Evolutionary conservation across 306 rosid species (phyloP).

Genomic region (Cucumis melo): DNA sequence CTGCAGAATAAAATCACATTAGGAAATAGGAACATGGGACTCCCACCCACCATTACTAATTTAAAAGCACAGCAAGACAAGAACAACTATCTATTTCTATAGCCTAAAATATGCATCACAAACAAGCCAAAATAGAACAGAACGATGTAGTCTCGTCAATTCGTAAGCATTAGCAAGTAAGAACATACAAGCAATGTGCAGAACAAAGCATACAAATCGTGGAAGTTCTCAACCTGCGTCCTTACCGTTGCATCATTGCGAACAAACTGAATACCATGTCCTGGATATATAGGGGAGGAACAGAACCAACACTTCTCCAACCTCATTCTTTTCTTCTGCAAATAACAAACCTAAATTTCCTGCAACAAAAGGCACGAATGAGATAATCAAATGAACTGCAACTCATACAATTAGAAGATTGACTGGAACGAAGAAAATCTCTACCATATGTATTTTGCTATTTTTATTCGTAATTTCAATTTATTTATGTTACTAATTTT

Average conservation of each 20-base stretch:
- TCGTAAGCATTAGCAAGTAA: neutral
- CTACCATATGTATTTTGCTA: neutral
- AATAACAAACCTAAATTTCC: neutral
- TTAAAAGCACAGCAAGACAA: neutral
- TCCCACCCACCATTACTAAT: neutral
- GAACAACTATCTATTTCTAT: neutral
- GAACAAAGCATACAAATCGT: neutral
- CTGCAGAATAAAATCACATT: conserved; percentile 19
- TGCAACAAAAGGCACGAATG: neutral
- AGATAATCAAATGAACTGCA: neutral
- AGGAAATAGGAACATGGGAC: neutral
- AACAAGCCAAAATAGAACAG: neutral
- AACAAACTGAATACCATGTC: conserved; percentile 85
- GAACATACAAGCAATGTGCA: neutral
- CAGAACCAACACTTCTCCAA: conserved; percentile 95
- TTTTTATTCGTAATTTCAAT: too few relatives aligned
- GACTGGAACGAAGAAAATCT: neutral
- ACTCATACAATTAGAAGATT: neutral
- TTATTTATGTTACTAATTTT: too few relatives aligned
- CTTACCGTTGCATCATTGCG: conserved; percentile 82
- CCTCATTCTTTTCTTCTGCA: conserved; percentile 32
- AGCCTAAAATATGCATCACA: neutral
- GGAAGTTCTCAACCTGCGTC: neutral
- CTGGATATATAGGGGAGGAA: conserved; percentile 81
- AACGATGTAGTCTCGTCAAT: neutral